phyloP scores from a whole-genome alignment of 2,329 filamentous ascomycete species.

The Colletotrichum sidae region DNA sequence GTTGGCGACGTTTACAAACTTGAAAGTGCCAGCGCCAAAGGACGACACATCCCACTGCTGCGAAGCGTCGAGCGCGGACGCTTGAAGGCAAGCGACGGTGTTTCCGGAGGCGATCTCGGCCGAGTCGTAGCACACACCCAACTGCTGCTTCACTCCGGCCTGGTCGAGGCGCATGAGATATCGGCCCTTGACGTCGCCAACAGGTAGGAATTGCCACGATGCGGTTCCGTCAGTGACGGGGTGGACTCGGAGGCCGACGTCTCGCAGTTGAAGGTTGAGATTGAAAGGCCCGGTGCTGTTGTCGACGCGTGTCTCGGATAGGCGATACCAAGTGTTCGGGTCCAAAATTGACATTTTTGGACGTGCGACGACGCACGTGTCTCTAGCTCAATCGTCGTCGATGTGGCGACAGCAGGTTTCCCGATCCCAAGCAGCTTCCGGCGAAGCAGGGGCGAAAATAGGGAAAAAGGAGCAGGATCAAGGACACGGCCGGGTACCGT shows the following conservation, averaged over 20 bases:
- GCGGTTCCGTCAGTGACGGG: conserved; percentile 29
- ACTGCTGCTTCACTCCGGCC: conserved; percentile 45
- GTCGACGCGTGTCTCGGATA: conserved; percentile 49
- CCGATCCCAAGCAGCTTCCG: conserved; percentile 15
- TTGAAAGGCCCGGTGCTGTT: conserved; percentile 41
- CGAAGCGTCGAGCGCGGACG: conserved; percentile 41
- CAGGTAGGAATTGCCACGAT: conserved; percentile 47
- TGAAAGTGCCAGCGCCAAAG: conserved; percentile 44
- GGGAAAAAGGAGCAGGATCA: conserved; percentile 17
- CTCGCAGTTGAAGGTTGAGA: conserved; percentile 37
- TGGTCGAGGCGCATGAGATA: conserved; percentile 47
- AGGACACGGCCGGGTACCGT: conserved; percentile 26
- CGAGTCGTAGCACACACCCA: conserved; percentile 44
- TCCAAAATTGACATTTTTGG: conserved; percentile 41
- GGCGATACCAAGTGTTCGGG: conserved; percentile 50
- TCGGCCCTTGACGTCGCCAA: conserved; percentile 42
- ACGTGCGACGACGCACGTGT: conserved; percentile 21
- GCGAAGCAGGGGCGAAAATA: conserved; percentile 21
- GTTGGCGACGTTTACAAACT: conserved; percentile 47
- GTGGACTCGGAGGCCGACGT: conserved; percentile 42
- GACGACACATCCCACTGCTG: conserved; percentile 49
- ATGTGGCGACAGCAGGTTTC: not conserved
- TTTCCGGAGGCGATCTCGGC: conserved; percentile 41
- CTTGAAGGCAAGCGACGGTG: conserved; percentile 46
- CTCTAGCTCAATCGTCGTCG: not conserved